Conservation (phyloP, 345 rosid genomes). For the Erucastrum elatum region DNA sequence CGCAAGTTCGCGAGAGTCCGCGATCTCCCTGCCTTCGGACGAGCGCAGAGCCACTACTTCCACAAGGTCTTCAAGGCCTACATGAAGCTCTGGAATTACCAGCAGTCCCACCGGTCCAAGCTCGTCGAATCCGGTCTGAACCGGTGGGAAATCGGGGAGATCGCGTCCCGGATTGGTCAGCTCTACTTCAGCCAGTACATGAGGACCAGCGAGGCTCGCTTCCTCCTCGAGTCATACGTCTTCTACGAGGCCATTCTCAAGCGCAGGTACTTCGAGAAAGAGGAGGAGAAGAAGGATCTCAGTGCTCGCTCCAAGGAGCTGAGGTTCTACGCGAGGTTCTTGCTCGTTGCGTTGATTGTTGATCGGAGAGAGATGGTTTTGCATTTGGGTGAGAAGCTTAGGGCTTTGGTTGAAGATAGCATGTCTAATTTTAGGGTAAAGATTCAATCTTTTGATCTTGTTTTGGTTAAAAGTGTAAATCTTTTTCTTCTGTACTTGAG, state of each 20-base stretch:
- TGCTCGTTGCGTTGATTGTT: constrained; percentile 76
- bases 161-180: constrained; percentile 99
- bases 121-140: constrained; percentile 78
- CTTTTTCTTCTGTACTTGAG: too few species aligned
- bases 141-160: constrained; percentile 99
- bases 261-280: constrained; percentile 79
- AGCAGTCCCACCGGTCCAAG: constrained; percentile 71
- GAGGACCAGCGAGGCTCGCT: constrained; percentile 89
- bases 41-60: constrained; percentile 58
- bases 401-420: constrained; percentile 66
- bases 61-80: constrained; percentile 90
- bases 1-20: constrained; percentile 86
- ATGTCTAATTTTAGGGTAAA: constrained; percentile 70
- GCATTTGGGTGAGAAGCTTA: constrained; percentile 50
- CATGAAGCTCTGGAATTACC: constrained; percentile 94
- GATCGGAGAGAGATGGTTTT: constrained; percentile 64
- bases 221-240: constrained; percentile 80
- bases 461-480: not conserved
- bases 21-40: constrained; percentile 74
- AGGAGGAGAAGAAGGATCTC: constrained; percentile 59
- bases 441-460: not conserved
- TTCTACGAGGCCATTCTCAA: constrained; percentile 89
- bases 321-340: constrained; percentile 83
- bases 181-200: constrained; percentile 89
- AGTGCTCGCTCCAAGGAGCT: constrained; percentile 81